Percentiles rank a stretch among this genome's conserved stretches.
Conservation (phyloP, 2,329 filamentous ascomycete species). For the Botryotinia convoluta region DNA sequence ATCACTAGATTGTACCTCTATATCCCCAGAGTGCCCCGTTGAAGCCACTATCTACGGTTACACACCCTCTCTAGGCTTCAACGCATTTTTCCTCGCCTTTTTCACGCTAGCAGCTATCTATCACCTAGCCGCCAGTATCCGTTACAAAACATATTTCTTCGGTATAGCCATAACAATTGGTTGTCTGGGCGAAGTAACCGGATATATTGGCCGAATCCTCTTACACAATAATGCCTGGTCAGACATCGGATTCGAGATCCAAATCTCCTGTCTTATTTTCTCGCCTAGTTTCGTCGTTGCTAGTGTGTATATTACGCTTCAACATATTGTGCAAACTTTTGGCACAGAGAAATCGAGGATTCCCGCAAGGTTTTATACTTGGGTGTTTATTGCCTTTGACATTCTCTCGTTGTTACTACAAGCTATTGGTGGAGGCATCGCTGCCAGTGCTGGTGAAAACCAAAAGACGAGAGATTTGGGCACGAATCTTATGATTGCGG, state of each 20-base stretch:
- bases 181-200: slow-evolving; percentile 52
- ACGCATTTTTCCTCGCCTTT: slow-evolving; percentile 52
- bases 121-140: slow-evolving; percentile 44
- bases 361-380: slow-evolving; percentile 45
- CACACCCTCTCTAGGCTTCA: slow-evolving; percentile 52
- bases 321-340: slow-evolving; percentile 27
- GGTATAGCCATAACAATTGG: slow-evolving; percentile 46
- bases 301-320: slow-evolving; percentile 58
- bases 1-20: slow-evolving; percentile 29
- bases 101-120: slow-evolving; percentile 48
- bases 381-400: slow-evolving; percentile 59
- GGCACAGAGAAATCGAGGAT: slow-evolving; percentile 31
- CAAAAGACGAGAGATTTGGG: slow-evolving; percentile 21
- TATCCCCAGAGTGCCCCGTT: slow-evolving; percentile 37
- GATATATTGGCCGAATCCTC: slow-evolving; percentile 54
- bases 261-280: slow-evolving; percentile 42
- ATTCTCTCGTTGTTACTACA: slow-evolving; percentile 56
- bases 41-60: slow-evolving; percentile 45
- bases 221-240: slow-evolving; percentile 54
- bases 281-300: slow-evolving; percentile 54
- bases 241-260: slow-evolving; percentile 44
- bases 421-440: slow-evolving; percentile 56
- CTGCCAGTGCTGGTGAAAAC: slow-evolving; percentile 34
- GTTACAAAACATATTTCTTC: slow-evolving; percentile 54
- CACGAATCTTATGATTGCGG: slow-evolving; percentile 41